Percentiles rank a stretch among this genome's conserved stretches.
These are phyloP conservation scores for Salix suchowensis DNA, from an alignment of 345 rosid genomes.

Conservation along the genomic window DNA sequence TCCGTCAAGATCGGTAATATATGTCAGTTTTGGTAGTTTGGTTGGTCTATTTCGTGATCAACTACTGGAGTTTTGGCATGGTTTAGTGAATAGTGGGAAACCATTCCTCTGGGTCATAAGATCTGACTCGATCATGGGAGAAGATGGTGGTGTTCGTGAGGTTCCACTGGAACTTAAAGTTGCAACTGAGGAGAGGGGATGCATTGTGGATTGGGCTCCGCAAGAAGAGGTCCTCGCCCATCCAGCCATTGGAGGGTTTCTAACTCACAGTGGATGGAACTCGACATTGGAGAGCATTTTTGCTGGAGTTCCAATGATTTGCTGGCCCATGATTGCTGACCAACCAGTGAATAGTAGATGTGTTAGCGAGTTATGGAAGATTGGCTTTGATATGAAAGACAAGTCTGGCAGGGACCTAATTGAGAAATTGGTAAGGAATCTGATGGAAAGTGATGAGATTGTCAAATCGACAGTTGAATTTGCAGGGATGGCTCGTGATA, in stretches of 20 bases:
- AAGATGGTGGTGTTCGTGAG: neutral
- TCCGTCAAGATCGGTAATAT: neutral
- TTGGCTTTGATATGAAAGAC: conserved; percentile 37
- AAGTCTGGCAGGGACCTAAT: conserved; percentile 12
- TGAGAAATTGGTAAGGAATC: conserved; percentile 22
- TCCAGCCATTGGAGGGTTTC: conserved; percentile 37
- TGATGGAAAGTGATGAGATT: conserved; percentile 14
- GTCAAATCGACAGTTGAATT: neutral
- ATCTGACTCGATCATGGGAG: conserved; percentile 4
- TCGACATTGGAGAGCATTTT: conserved; percentile 26
- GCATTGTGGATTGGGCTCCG: conserved; percentile 22
- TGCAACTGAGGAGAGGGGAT: conserved; percentile 1
- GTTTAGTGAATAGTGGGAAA: conserved; percentile 14
- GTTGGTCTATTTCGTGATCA: neutral
- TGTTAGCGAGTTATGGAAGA: conserved; percentile 31
- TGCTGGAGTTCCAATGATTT: conserved; percentile 37
- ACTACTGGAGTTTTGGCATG: conserved; percentile 21
- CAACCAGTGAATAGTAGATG: conserved; percentile 32
- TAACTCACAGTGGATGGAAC: conserved; percentile 16
- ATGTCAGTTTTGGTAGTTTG: conserved; percentile 18
- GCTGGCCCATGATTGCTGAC: conserved; percentile 34
- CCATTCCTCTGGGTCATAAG: conserved; percentile 24
- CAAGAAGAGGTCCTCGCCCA: conserved; percentile 24
- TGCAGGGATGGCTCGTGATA: neutral
- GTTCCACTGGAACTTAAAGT: neutral